Conservation (phyloP, 2,329 filamentous ascomycete species). For the Pseudogymnoascus sp. region DNA sequence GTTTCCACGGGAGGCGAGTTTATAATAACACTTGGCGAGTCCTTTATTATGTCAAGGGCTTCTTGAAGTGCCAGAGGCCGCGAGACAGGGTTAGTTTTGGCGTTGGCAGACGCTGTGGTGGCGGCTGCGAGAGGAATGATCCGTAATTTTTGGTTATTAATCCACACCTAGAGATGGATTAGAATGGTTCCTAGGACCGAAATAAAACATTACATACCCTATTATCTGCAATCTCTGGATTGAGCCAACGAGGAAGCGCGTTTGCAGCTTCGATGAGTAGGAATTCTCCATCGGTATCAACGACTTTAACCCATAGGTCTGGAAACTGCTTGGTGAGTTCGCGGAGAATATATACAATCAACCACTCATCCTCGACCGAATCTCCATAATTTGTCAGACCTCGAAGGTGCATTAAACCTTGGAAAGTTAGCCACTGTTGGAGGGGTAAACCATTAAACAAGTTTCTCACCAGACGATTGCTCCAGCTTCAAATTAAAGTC, state of each 20-base stretch:
- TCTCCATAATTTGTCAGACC: conserved; percentile 85
- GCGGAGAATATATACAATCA: conserved; percentile 81
- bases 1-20: conserved; percentile 69
- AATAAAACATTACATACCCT: conserved; percentile 39
- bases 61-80: conserved; percentile 52
- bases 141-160: conserved; percentile 66
- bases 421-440: conserved; percentile 8
- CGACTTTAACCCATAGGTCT: conserved; percentile 72
- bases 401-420: conserved; percentile 55
- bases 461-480: conserved; percentile 46
- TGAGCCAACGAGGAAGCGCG: conserved; percentile 80
- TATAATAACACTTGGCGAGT: conserved; percentile 50
- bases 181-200: conserved; percentile 11
- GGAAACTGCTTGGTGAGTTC: conserved; percentile 68
- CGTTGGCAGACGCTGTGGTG: conserved; percentile 28
- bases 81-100: conserved; percentile 31
- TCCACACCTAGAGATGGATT: conserved; percentile 57
- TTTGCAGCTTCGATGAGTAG: conserved; percentile 89
- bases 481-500: conserved; percentile 61
- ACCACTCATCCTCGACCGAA: conserved; percentile 94
- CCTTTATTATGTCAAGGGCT: conserved; percentile 53
- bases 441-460: conserved; percentile 9
- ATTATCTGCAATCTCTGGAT: conserved; percentile 79
- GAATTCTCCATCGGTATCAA: conserved; percentile 90
- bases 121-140: conserved; percentile 55